phyloP scores from a whole-genome alignment of 2,329 filamentous ascomycete genomes.

The Cladorrhinum sp. region DNA sequence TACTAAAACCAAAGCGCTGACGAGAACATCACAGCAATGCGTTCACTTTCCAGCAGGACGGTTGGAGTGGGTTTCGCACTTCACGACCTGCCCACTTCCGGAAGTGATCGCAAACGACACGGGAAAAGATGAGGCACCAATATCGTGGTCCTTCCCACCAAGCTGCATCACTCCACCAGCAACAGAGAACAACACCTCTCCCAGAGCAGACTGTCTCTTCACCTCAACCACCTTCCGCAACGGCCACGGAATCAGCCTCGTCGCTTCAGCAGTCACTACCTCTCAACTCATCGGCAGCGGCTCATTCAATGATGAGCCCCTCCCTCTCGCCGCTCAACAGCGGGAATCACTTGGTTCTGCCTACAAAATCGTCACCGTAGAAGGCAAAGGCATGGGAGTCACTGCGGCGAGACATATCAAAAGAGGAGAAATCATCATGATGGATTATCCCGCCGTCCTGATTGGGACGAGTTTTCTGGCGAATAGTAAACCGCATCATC shows the following conservation, averaged over 20 bases:
- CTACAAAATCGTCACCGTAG: constrained; percentile 31
- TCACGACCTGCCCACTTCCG: not conserved
- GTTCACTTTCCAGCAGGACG: not conserved
- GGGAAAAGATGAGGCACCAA: not conserved
- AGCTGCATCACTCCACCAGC: constrained; percentile 3
- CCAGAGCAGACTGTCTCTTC: constrained; percentile 23
- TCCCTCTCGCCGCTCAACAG: constrained; percentile 13
- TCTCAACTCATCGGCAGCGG: constrained; percentile 29
- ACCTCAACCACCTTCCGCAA: constrained; percentile 21
- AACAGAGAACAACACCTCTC: not conserved
- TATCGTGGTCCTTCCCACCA: constrained; percentile 1
- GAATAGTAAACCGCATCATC: constrained; percentile 23
- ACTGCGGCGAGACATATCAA: constrained; percentile 34
- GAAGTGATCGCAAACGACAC: not conserved
- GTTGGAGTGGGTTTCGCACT: not conserved
- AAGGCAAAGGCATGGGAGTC: constrained; percentile 35
- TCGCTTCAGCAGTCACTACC: constrained; percentile 32
- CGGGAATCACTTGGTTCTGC: constrained; percentile 13
- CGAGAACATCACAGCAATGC: not conserved
- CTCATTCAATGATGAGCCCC: constrained; percentile 29
- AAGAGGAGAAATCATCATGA: constrained; percentile 36
- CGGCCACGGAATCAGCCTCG: constrained; percentile 33
- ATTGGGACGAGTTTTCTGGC: constrained; percentile 20
- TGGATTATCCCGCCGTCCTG: constrained; percentile 33
- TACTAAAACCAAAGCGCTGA: not conserved